Percentiles rank a stretch among this genome's conserved stretches.
Conservation (phyloP, 176 grass and related monocot genomes). For the Oropetium thomaeum region DNA sequence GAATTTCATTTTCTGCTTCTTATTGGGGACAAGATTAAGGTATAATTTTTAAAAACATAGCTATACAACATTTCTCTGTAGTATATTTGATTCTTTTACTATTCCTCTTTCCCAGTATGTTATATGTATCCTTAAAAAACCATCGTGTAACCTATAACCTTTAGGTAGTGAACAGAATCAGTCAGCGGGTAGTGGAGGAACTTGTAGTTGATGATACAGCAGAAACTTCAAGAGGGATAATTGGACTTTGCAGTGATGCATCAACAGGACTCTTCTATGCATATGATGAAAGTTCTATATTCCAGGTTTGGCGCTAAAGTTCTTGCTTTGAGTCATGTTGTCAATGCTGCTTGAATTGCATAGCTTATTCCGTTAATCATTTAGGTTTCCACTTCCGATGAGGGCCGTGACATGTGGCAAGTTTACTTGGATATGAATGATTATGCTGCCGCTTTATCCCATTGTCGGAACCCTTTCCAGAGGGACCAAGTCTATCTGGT, state of each 20-base stretch:
- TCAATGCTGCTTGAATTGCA: slow-evolving; percentile 1
- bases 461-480: slow-evolving; percentile 74
- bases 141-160: slow-evolving; percentile 29
- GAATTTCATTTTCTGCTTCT: slow-evolving; percentile 96
- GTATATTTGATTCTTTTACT: background rate
- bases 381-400: slow-evolving; percentile 79
- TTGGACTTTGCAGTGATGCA: slow-evolving; percentile 90
- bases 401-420: slow-evolving; percentile 97
- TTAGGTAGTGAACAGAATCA: slow-evolving; percentile 98
- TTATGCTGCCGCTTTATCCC: slow-evolving; percentile 77
- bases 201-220: slow-evolving; percentile 66
- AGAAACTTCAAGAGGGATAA: slow-evolving; percentile 80
- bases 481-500: slow-evolving; percentile 88
- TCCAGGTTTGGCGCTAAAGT: slow-evolving; percentile 59
- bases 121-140: slow-evolving; percentile 2
- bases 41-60: slow-evolving; percentile 32
- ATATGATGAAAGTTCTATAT: slow-evolving; percentile 93
- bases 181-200: slow-evolving; percentile 81
- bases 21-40: slow-evolving; percentile 84
- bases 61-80: slow-evolving; percentile 7
- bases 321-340: slow-evolving; percentile 19
- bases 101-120: background rate
- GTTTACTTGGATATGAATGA: slow-evolving; percentile 89
- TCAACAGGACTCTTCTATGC: slow-evolving; percentile 88
- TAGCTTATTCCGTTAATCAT: slow-evolving; percentile 31